Base-by-base conservation (phyloP, 306 rosid genomes). In the Calophaca sinica region DNA sequence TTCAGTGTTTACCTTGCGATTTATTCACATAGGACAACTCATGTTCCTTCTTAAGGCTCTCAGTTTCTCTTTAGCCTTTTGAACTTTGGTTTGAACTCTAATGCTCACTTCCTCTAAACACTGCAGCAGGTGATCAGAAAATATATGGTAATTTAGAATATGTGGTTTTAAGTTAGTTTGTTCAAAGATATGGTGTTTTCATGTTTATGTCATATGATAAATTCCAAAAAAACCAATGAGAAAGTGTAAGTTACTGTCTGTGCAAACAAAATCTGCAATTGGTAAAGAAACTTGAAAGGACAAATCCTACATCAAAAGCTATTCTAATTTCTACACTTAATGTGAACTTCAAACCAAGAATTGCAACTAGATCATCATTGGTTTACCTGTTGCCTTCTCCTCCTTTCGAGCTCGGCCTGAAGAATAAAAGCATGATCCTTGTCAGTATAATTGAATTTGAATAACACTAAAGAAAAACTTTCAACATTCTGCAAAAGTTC, bases 301-400 rank as follows among this genome's bases (percentile, higher is more conserved):
- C 42, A 57, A 53, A 53, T 55, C 42, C 41, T 44, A 58, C n/a
- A 9, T 39, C n/a, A 73, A 58, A 58, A 14, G 33, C 46, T 72
- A 59, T 32, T 60, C 2, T 73, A 39, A 39, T 39, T 20, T 20
- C 28, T 44, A 28, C 3, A 33, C 26, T 20, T 20, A 4, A n/a
- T 74, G 55, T 12, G 64, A 68, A 57, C 14, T 57, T 32, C 41
- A 59, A 68, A 68, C 11, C 8, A 28, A 15, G 41, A 61, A 9
- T 39, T 46, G 36, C 31, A 45, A 46, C 35, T 26, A n/a, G 42
- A 62, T 41, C 13, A 63, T 6, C 32, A 60, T 29, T 33, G 11
- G 20, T 75, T 20, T 81, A 88, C 98, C 94, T 88, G 97, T 75
- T 84, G 91, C 78, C 84, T 91, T 79, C 87, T 87, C 66, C 85